Conservation (phyloP, 192 early-diverging fungal species). For the Entrophospora sp. region DNA sequence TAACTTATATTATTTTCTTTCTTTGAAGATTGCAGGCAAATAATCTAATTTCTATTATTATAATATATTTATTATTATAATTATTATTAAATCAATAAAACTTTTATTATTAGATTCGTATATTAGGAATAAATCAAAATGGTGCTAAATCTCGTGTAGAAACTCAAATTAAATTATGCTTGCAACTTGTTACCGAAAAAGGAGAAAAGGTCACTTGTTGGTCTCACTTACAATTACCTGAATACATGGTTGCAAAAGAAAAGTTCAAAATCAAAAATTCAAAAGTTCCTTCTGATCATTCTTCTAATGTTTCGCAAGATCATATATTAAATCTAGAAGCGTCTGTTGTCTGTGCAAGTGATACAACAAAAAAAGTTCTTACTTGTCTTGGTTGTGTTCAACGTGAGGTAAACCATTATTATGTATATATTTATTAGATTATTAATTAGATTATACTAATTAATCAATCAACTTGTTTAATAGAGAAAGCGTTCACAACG, state of each 20-base stretch:
- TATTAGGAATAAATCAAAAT: constrained; percentile 36
- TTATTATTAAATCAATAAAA: neutral
- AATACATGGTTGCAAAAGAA: constrained; percentile 74
- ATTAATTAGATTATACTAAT: no score
- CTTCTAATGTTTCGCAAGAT: constrained; percentile 13
- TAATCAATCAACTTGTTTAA: no score
- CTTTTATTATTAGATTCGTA: constrained; percentile 3
- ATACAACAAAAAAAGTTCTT: constrained; percentile 61
- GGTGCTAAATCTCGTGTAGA: constrained; percentile 85
- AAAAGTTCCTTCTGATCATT: constrained; percentile 19
- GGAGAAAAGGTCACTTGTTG: constrained; percentile 67
- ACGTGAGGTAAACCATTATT: constrained; percentile 50
- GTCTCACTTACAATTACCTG: constrained; percentile 79
- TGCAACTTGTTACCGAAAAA: constrained; percentile 64
- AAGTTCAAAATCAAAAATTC: constrained; percentile 45
- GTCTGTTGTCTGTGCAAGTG: constrained; percentile 75
- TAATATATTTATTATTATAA: neutral
- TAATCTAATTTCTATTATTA: no score
- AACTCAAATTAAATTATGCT: constrained; percentile 87
- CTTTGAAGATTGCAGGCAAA: no score
- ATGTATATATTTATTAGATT: neutral
- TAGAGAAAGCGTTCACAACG: constrained; percentile 58
- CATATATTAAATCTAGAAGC: constrained; percentile 63
- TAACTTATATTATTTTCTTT: no score
- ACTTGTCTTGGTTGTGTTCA: constrained; percentile 79